A percentile compares a stretch with the other conserved stretches of the same genome.
Evolutionary conservation across 345 rosid species (phyloP).

Genomic region (Corchorus olitorius): DNA sequence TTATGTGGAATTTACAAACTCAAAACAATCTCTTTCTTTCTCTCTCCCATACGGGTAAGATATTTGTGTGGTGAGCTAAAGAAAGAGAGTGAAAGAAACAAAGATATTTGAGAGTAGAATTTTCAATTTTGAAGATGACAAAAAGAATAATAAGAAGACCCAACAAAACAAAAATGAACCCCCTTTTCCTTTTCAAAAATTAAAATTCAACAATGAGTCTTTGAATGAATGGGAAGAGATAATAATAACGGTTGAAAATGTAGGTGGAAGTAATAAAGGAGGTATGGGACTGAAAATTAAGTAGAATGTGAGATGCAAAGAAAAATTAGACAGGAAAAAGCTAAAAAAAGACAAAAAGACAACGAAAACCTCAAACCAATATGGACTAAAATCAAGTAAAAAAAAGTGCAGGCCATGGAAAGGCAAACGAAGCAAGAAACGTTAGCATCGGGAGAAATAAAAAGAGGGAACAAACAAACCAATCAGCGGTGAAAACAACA

Average conservation of each 20-base stretch:
- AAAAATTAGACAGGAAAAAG: too few relatives aligned
- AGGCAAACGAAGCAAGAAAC: too few relatives aligned
- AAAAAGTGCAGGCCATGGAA: too few relatives aligned
- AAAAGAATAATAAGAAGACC: neutral
- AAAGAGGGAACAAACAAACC: too few relatives aligned
- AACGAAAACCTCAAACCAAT: too few relatives aligned
- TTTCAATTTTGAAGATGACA: neutral
- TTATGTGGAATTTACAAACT: neutral
- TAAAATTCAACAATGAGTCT: neutral
- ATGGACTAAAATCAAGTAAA: too few relatives aligned
- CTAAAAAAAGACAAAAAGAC: too few relatives aligned
- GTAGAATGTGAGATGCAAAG: too few relatives aligned
- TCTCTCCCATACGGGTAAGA: constrained; percentile 12
- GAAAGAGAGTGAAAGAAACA: neutral
- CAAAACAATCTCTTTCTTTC: neutral
- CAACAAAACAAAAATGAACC: neutral
- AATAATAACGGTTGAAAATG: neutral
- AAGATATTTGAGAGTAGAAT: neutral
- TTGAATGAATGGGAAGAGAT: neutral
- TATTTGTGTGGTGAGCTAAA: constrained; percentile 14
- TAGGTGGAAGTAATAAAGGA: neutral
- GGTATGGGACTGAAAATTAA: too few relatives aligned
- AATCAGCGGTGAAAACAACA: too few relatives aligned
- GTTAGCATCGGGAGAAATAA: too few relatives aligned
- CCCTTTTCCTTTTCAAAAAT: too few relatives aligned